phyloP scores from a whole-genome alignment of 2,329 filamentous ascomycete genomes.

The Penicillium sp. region DNA sequence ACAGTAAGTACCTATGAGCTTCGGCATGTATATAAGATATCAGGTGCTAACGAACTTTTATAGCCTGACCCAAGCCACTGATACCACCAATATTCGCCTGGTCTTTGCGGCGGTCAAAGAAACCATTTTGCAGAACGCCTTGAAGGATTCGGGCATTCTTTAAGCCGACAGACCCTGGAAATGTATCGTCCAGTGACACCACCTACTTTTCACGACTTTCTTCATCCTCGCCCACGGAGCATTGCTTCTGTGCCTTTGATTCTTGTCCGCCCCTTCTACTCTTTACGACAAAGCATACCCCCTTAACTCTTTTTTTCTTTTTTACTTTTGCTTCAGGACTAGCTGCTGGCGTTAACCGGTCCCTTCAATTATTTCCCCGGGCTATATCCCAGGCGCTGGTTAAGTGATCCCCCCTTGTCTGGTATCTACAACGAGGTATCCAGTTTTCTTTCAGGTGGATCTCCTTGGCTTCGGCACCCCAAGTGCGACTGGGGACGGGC shows the following conservation, averaged over 20 bases:
- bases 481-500: neutral
- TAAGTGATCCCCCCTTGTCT: constrained; percentile 12
- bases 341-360: constrained; percentile 23
- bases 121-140: constrained; percentile 94
- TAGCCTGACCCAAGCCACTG: constrained; percentile 95
- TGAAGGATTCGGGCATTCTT: constrained; percentile 96
- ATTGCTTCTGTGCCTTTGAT: constrained; percentile 1
- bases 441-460: constrained; percentile 9
- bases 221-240: neutral
- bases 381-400: constrained; percentile 19
- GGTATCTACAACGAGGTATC: constrained; percentile 15
- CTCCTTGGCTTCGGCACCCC: constrained; percentile 5
- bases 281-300: constrained; percentile 16
- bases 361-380: constrained; percentile 8
- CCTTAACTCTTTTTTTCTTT: neutral
- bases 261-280: neutral
- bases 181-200: neutral
- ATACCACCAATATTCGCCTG: constrained; percentile 95
- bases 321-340: constrained; percentile 14
- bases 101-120: constrained; percentile 99
- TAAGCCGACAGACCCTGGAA: constrained; percentile 31
- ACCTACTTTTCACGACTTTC: neutral
- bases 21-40: constrained; percentile 3
- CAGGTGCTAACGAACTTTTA: constrained; percentile 14
- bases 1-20: constrained; percentile 62